These are phyloP conservation scores for Fusarium heterosporum DNA, from an alignment of 2,329 filamentous ascomycete species.

Conservation along the genomic window DNA sequence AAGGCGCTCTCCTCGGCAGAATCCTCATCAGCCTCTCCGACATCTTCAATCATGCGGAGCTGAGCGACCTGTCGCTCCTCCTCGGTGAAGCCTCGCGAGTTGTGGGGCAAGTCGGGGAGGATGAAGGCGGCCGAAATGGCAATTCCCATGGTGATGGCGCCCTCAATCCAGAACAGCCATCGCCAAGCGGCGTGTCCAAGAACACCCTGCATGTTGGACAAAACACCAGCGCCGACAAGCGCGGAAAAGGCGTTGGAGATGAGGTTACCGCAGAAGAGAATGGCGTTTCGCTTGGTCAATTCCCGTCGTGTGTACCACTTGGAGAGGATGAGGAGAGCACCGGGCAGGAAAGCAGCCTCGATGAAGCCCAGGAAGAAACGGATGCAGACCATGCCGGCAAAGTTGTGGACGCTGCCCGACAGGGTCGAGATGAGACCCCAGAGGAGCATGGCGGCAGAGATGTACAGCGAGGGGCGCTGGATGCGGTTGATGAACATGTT, in stretches of 20 bases:
- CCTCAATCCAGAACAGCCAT: slow-evolving; percentile 72
- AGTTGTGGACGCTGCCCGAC: slow-evolving; percentile 64
- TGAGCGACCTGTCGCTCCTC: slow-evolving; percentile 68
- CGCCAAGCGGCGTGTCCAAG: slow-evolving; percentile 68
- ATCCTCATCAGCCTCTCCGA: slow-evolving; percentile 67
- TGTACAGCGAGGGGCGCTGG: slow-evolving; percentile 63
- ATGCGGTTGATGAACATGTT: slow-evolving; percentile 70
- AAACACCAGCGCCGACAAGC: slow-evolving; percentile 68
- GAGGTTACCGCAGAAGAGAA: slow-evolving; percentile 70
- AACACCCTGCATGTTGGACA: slow-evolving; percentile 68
- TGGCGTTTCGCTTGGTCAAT: slow-evolving; percentile 65
- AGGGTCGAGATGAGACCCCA: slow-evolving; percentile 72
- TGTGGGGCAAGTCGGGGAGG: slow-evolving; percentile 66
- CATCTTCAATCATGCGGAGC: slow-evolving; percentile 67
- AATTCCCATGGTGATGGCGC: slow-evolving; percentile 62
- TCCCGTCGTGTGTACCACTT: slow-evolving; percentile 75
- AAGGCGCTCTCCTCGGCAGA: slow-evolving; percentile 62
- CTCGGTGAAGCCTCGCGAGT: slow-evolving; percentile 68
- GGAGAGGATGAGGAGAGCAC: slow-evolving; percentile 71
- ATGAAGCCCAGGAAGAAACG: slow-evolving; percentile 72
- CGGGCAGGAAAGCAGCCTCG: slow-evolving; percentile 74
- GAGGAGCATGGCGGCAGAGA: slow-evolving; percentile 63
- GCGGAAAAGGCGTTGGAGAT: slow-evolving; percentile 71
- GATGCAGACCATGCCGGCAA: slow-evolving; percentile 64
- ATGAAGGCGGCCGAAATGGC: slow-evolving; percentile 61